Conservation (phyloP, 768 basidiomycete genomes). For the Boletus sp. region DNA sequence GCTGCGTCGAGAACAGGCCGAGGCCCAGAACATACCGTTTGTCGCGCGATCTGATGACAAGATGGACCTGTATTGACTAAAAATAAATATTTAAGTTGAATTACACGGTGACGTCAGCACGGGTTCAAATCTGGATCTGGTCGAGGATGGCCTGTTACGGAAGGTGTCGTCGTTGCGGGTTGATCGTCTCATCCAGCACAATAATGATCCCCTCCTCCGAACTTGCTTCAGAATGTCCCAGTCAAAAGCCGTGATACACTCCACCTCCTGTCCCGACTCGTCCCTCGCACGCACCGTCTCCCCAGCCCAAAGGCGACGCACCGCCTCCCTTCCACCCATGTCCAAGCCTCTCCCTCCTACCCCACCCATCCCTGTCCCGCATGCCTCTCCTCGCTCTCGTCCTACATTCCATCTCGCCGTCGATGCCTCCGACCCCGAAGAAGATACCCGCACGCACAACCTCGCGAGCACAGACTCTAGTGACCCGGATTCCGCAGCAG, state of each 20-base stretch:
- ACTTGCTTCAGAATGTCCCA: slow-evolving; percentile 1
- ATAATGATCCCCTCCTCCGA: slow-evolving; percentile 2
- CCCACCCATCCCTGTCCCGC: neutral
- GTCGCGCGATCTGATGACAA: slow-evolving; percentile 61
- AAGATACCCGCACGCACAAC: neutral
- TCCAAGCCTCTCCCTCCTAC: slow-evolving; percentile 17
- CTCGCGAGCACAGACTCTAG: slow-evolving; percentile 1
- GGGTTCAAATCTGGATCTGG: slow-evolving; percentile 3
- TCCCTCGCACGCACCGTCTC: neutral
- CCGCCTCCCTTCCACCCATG: slow-evolving; percentile 43
- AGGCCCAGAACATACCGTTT: slow-evolving; percentile 59
- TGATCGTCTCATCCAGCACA: neutral
- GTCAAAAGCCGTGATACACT: neutral
- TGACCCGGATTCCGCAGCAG: neutral
- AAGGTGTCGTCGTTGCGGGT: slow-evolving; percentile 1
- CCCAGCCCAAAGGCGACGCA: slow-evolving; percentile 21
- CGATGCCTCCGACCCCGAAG: slow-evolving; percentile 20
- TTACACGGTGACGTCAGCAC: slow-evolving; percentile 11
- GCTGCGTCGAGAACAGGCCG: slow-evolving; percentile 53
- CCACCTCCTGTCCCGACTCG: neutral
- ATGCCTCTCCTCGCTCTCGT: neutral
- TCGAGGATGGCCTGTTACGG: slow-evolving; percentile 8
- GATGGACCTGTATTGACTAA: slow-evolving; percentile 53
- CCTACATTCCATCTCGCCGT: slow-evolving; percentile 18
- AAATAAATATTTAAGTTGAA: neutral